Evolutionary conservation across 2,329 filamentous ascomycete species (phyloP).

Genomic region (Clarireedia paspali): DNA sequence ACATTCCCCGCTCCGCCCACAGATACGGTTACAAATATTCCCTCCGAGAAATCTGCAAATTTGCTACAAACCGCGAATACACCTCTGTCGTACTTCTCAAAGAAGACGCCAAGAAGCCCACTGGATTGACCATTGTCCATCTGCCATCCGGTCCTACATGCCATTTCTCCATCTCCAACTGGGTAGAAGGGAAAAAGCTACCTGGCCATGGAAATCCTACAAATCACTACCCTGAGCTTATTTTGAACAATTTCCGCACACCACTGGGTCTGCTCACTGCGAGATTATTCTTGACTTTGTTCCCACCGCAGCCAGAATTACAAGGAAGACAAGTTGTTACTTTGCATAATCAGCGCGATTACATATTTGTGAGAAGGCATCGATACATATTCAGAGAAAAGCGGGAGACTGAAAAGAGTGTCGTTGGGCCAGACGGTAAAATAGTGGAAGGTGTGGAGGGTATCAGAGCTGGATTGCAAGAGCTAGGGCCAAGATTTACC

Average conservation of each 20-base stretch:
- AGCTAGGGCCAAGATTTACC: conserved; percentile 76
- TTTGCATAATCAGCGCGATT: conserved; percentile 90
- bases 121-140: conserved; percentile 76
- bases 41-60: conserved; percentile 80
- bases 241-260: conserved; percentile 92
- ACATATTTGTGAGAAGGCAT: conserved; percentile 86
- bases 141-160: conserved; percentile 83
- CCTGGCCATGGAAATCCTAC: conserved; percentile 86
- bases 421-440: conserved; percentile 74
- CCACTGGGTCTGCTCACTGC: conserved; percentile 84
- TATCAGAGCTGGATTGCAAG: conserved; percentile 81
- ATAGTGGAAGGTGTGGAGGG: conserved; percentile 77
- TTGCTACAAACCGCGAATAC: conserved; percentile 74
- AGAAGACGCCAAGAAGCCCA: conserved; percentile 81
- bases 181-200: conserved; percentile 79
- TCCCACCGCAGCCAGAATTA: conserved; percentile 75
- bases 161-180: conserved; percentile 86
- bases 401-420: conserved; percentile 75
- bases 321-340: conserved; percentile 85
- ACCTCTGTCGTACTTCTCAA: conserved; percentile 79
- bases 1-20: conserved; percentile 80
- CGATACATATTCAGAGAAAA: conserved; percentile 92
- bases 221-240: conserved; percentile 80
- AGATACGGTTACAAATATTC: conserved; percentile 86
- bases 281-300: conserved; percentile 72